These are phyloP conservation scores for Suhomyces yuchorum DNA, from an alignment of 1,139 yeast genomes.

Conservation along the genomic window DNA sequence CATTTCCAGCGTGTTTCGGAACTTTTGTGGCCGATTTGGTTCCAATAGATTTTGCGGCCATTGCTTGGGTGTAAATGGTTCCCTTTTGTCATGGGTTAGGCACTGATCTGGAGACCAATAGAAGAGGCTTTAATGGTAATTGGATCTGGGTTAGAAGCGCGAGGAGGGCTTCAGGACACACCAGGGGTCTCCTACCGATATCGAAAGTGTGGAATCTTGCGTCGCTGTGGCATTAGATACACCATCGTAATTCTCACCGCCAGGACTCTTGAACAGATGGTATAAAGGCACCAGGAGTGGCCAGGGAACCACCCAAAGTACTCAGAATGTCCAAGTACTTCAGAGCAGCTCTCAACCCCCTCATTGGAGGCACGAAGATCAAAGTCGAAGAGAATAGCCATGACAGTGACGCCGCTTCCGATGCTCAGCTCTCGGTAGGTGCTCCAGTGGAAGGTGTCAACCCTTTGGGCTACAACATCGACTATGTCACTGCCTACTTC, in stretches of 20 bases:
- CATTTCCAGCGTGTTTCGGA: neutral
- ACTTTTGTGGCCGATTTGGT: neutral
- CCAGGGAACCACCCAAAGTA: neutral
- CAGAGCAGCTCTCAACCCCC: constrained; percentile 6
- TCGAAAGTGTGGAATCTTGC: neutral
- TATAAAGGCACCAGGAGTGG: neutral
- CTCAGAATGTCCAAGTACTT: constrained; percentile 5
- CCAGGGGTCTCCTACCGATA: neutral
- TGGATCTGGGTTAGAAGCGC: neutral
- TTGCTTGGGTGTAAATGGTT: neutral
- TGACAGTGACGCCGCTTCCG: constrained; percentile 10
- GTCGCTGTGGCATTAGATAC: constrained; percentile 3
- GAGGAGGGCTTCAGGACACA: neutral
- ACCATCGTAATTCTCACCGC: neutral
- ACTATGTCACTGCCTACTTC: constrained; percentile 34
- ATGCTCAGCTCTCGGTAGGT: constrained; percentile 27
- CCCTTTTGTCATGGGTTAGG: neutral
- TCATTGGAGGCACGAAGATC: constrained; percentile 5
- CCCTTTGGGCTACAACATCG: constrained; percentile 42
- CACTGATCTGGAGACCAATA: neutral
- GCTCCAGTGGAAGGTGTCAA: constrained; percentile 42
- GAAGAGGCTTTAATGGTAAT: neutral
- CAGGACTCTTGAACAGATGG: neutral
- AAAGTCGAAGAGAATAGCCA: neutral
- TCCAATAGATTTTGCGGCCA: neutral